Evolutionary conservation across 73 alveolate genomes (phyloP).

Genomic region (Tetrahymena borealis): DNA sequence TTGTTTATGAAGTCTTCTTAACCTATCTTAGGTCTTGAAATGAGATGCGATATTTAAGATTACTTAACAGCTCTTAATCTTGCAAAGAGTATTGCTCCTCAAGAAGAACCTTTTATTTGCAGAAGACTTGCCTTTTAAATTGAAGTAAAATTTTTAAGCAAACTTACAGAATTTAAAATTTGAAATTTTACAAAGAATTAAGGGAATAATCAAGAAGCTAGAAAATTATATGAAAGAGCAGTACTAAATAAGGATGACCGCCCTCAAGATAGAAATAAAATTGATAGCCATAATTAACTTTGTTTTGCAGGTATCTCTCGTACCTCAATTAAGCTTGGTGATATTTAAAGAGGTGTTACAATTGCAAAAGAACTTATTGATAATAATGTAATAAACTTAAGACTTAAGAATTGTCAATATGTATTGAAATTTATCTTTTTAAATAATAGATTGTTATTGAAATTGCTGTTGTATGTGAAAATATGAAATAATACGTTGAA

Average conservation of each 20-base stretch:
- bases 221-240: conserved; percentile 88
- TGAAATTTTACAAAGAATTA: conserved; percentile 37
- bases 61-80: conserved; percentile 91
- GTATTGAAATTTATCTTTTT: background rate
- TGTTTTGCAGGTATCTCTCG: conserved; percentile 99
- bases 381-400: conserved; percentile 61
- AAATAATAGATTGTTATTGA: conserved; percentile 32
- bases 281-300: conserved; percentile 73
- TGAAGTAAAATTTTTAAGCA: conserved; percentile 54
- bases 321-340: conserved; percentile 95
- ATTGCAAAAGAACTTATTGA: conserved; percentile 93
- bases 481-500: conserved; percentile 72
- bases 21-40: conserved; percentile 91
- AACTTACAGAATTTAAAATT: background rate
- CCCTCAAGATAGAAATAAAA: conserved; percentile 53
- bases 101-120: conserved; percentile 87
- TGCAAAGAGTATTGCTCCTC: conserved; percentile 78
- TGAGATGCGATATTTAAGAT: conserved; percentile 94
- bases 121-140: conserved; percentile 87
- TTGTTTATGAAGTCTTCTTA: conserved; percentile 79
- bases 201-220: conserved; percentile 89
- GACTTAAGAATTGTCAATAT: background rate
- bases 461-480: conserved; percentile 84
- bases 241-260: conserved; percentile 48
- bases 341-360: conserved; percentile 86